Evolutionary conservation across 2,329 filamentous ascomycete species (phyloP), one percentile per base, ranked within the genome.

Genomic region (Xylaria sp.): DNA sequence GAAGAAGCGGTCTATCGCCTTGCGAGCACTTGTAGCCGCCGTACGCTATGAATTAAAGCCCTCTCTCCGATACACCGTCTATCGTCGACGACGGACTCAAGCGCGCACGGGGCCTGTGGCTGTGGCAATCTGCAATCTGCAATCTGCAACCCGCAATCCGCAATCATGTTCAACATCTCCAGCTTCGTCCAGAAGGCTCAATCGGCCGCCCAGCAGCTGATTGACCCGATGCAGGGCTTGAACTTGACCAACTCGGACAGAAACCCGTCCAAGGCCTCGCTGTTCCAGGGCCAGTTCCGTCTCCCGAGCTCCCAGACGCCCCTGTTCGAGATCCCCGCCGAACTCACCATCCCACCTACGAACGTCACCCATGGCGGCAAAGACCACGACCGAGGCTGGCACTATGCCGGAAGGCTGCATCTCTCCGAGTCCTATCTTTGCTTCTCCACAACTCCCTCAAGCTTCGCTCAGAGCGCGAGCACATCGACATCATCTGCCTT

Each of bases 261-360:
- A 72, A 92, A 93, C 79, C 94, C 94, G 59, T 95, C 94, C 78
- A 98, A 98, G 84, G 90, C 94, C 65, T 91, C 92, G 61, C 89
- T 98, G 68, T 99, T 98, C 84, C 94, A 96, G 83, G 91, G 92
- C 81, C 96, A 99, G 82, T 99, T 99, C 84, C 93, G 96, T 74
- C 91, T 99, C 41, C 96, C 96, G 55, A 90, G 94, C 78, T 92
- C 93, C 48, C 95, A 99, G 82, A 94, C 92, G 72, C 96, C 96
- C 65, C 88, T 98, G 67, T 94, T 97, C 83, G 96, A 99, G 85
- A 98, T 99, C 82, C 94, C 92, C 70, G 94, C 96, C 78, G 96
- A 99, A 84, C 89, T 99, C 69, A 97, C 94, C 66, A 92, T 99
- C 68, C 91, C 91, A 65, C 90, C 89, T 71, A 89, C 89, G 72